Conservation (phyloP, 306 rosid genomes). For the Cyamopsis tetragonoloba region DNA sequence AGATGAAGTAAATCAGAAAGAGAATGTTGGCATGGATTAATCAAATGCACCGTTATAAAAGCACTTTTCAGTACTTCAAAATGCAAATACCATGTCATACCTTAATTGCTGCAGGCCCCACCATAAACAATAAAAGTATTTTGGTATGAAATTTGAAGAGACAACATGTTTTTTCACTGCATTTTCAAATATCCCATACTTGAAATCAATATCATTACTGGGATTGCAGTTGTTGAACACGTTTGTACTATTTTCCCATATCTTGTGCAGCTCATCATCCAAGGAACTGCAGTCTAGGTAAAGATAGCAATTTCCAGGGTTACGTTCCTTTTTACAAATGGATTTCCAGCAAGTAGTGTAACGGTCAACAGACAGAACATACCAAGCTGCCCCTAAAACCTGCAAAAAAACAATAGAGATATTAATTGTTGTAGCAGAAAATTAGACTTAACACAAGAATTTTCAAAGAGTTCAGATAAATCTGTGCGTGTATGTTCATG, state of each 20-base stretch:
- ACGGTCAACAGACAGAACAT: slow-evolving; percentile 84
- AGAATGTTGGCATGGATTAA: neutral
- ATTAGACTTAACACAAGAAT: neutral
- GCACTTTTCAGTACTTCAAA: neutral
- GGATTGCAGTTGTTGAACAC: slow-evolving; percentile 70
- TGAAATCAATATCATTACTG: slow-evolving; percentile 35
- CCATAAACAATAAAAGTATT: slow-evolving; percentile 92
- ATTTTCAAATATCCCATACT: slow-evolving; percentile 62
- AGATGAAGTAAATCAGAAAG: slow-evolving; percentile 15
- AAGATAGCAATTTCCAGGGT: slow-evolving; percentile 38
- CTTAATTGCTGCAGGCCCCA: slow-evolving; percentile 98
- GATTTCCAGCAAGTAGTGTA: slow-evolving; percentile 88
- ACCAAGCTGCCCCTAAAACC: slow-evolving; percentile 98
- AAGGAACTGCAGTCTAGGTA: slow-evolving; percentile 67
- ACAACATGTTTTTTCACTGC: slow-evolving; percentile 66
- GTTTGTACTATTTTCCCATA: slow-evolving; percentile 58
- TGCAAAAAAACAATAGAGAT: slow-evolving; percentile 34
- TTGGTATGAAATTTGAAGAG: slow-evolving; percentile 54
- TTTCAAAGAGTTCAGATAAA: slow-evolving; percentile 12
- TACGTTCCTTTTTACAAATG: slow-evolving; percentile 52
- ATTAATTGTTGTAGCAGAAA: slow-evolving; percentile 13
- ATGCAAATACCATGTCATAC: slow-evolving; percentile 39
- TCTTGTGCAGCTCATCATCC: slow-evolving; percentile 5
- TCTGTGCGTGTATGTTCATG: too few relatives aligned
- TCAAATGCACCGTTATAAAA: slow-evolving; percentile 24